These are phyloP conservation scores for Ustilago xerochloae DNA, from an alignment of 1,284 basidiomycete species.

Conservation along the genomic window DNA sequence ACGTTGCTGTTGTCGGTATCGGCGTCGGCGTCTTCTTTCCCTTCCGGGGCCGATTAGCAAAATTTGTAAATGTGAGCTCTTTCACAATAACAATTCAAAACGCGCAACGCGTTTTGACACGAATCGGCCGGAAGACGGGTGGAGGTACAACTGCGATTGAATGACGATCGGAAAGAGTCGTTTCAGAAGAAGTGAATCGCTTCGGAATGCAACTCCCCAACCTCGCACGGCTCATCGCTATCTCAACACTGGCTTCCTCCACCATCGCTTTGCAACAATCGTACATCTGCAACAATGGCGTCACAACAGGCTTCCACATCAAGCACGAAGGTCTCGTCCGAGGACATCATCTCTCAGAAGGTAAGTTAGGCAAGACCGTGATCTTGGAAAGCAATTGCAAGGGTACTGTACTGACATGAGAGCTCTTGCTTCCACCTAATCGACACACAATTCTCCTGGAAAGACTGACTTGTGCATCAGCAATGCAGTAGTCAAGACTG, in stretches of 20 bases:
- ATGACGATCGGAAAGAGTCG: conserved; percentile 24
- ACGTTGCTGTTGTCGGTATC: neutral
- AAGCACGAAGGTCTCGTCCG: conserved; percentile 74
- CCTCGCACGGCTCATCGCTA: conserved; percentile 7
- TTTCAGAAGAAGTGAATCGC: neutral
- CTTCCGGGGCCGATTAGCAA: conserved; percentile 1
- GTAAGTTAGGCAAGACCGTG: conserved; percentile 69
- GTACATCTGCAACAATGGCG: conserved; percentile 31
- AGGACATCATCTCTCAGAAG: conserved; percentile 87
- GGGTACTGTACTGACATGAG: neutral
- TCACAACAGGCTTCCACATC: conserved; percentile 45
- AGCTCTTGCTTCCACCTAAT: neutral
- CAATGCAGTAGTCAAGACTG: conserved; percentile 75
- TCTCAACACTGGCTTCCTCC: neutral
- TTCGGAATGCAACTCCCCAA: conserved; percentile 9
- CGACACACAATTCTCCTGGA: neutral
- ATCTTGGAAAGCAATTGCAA: neutral
- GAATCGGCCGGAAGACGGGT: conserved; percentile 23
- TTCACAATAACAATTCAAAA: neutral
- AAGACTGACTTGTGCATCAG: conserved; percentile 69
- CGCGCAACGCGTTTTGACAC: neutral
- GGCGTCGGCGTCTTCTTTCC: neutral
- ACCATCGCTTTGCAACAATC: neutral
- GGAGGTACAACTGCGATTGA: conserved; percentile 36
- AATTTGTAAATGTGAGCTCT: neutral